Evolutionary conservation across 306 rosid genomes (phyloP).

Genomic region (Herpetospermum pedunculosum): DNA sequence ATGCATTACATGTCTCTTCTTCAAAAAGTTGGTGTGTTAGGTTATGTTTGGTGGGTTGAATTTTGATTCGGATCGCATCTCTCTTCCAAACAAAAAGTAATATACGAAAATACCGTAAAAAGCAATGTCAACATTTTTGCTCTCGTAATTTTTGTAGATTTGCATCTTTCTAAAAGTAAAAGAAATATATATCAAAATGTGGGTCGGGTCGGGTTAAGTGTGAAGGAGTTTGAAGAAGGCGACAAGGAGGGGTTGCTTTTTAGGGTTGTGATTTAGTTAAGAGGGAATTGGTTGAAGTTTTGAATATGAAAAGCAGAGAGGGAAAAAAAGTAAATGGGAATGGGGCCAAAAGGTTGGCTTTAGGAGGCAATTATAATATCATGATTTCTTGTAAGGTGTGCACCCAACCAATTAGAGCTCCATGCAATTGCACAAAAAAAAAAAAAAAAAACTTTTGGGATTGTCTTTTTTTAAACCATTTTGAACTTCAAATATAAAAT

Average conservation of each 20-base stretch:
- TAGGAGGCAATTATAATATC: conserved; percentile 35
- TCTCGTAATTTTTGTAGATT: too few relatives aligned
- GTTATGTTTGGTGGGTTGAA: too few relatives aligned
- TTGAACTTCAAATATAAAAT: background rate
- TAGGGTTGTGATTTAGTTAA: background rate
- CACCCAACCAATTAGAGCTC: conserved; percentile 41
- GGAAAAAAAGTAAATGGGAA: conserved; percentile 15
- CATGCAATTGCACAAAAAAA: conserved; percentile 44
- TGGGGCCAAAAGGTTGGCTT: conserved; percentile 11
- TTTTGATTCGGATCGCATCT: background rate
- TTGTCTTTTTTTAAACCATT: background rate
- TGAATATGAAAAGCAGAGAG: conserved; percentile 45
- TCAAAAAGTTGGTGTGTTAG: background rate
- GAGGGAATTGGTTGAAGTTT: background rate
- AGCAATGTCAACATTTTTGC: too few relatives aligned
- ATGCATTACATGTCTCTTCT: background rate
- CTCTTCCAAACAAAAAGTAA: background rate
- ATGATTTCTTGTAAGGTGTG: conserved; percentile 68
- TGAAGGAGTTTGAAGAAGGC: background rate
- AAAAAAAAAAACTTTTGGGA: conserved; percentile 4
- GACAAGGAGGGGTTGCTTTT: background rate
- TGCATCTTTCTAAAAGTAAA: too few relatives aligned
- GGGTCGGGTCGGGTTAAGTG: background rate
- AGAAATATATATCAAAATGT: too few relatives aligned
- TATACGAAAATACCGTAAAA: background rate